Percentiles rank a stretch among this genome's conserved stretches.
These are phyloP conservation scores for Senna siamea DNA, from an alignment of 306 rosid genomes.

Conservation along the genomic window DNA sequence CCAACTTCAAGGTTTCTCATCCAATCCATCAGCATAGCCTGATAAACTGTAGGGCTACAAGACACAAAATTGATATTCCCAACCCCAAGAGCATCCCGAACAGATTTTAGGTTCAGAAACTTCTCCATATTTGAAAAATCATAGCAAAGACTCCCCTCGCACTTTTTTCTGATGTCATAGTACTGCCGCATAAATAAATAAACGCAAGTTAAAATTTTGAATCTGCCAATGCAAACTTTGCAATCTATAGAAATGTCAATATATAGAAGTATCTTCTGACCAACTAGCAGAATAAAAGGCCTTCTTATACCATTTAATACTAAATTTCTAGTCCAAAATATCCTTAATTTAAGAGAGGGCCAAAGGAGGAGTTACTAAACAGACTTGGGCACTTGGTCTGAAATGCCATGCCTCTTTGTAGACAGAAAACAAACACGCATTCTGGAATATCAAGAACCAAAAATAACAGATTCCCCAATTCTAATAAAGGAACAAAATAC, in stretches of 20 bases:
- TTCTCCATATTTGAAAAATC: constrained; percentile 96
- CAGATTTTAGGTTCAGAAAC: constrained; percentile 72
- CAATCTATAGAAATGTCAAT: constrained; percentile 31
- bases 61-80: constrained; percentile 86
- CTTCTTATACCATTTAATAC: constrained; percentile 1
- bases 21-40: constrained; percentile 96
- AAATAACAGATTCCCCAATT: background rate
- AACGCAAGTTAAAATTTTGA: constrained; percentile 43
- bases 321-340: constrained; percentile 22
- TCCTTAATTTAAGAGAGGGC: constrained; percentile 5
- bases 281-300: constrained; percentile 1
- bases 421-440: background rate
- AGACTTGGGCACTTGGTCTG: background rate
- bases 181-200: constrained; percentile 61
- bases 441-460: constrained; percentile 18
- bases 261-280: constrained; percentile 7
- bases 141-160: constrained; percentile 89
- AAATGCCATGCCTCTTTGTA: constrained; percentile 22
- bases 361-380: constrained; percentile 12
- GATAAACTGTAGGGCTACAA: constrained; percentile 84
- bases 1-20: constrained; percentile 97
- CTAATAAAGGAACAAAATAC: background rate
- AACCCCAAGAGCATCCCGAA: constrained; percentile 83
- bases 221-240: constrained; percentile 28
- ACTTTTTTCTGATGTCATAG: constrained; percentile 89